A percentile compares a stretch with the other conserved stretches of the same genome.
phyloP scores from a whole-genome alignment of 805 yeast species.

The Yamadazyma insecticola region DNA sequence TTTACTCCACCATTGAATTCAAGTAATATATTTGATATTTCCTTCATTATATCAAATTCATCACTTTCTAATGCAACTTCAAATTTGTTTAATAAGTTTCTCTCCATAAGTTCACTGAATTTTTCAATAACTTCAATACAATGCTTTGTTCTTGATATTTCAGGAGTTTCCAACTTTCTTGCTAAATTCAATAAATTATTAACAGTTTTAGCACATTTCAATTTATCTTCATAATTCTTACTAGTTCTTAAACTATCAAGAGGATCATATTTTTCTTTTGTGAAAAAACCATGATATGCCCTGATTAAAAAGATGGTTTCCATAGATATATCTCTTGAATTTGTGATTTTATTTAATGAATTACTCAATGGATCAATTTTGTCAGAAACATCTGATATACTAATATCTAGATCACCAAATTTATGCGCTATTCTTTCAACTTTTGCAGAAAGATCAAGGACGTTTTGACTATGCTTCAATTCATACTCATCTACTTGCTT shows the following conservation, averaged over 20 bases:
- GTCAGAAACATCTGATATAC: conserved; percentile 52
- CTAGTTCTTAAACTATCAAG: conserved; percentile 56
- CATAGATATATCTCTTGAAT: conserved; percentile 66
- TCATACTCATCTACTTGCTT: conserved; percentile 58
- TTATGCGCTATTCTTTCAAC: conserved; percentile 42
- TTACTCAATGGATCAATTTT: conserved; percentile 69
- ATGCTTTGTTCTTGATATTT: conserved; percentile 40
- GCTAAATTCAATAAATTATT: conserved; percentile 64
- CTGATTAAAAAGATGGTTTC: conserved; percentile 70
- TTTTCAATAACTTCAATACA: conserved; percentile 50
- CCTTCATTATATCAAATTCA: conserved; percentile 68
- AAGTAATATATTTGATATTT: conserved; percentile 66
- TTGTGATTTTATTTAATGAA: conserved; percentile 60
- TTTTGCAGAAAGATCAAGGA: conserved; percentile 48
- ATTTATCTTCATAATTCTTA: conserved; percentile 43
- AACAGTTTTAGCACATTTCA: conserved; percentile 65
- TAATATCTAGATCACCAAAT: conserved; percentile 47
- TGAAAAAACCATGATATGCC: conserved; percentile 71
- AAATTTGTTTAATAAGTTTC: conserved; percentile 61
- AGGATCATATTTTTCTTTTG: conserved; percentile 50
- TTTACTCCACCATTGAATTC: conserved; percentile 83
- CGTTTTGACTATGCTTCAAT: conserved; percentile 61
- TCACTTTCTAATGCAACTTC: conserved; percentile 68
- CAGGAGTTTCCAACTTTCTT: conserved; percentile 54
- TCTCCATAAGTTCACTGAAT: conserved; percentile 75